Conservation (phyloP, 1,284 basidiomycete species). For the Rhodotorula sp. region DNA sequence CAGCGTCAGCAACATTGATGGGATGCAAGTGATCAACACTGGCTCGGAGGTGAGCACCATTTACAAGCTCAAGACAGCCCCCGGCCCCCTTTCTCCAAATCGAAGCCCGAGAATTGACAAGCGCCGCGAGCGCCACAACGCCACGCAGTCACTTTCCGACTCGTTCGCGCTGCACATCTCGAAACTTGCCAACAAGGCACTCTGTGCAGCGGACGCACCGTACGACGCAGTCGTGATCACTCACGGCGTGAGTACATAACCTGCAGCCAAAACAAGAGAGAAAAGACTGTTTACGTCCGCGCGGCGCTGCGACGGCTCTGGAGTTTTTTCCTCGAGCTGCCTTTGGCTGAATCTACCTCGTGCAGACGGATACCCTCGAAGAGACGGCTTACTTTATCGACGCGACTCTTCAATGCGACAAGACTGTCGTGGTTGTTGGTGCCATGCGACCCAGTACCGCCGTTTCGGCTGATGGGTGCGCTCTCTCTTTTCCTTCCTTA, state of each 20-base stretch:
- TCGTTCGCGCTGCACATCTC: conserved; percentile 42
- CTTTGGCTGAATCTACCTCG: conserved; percentile 40
- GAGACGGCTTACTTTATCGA: conserved; percentile 46
- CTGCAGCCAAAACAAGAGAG: too few species aligned
- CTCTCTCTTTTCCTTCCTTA: too few species aligned
- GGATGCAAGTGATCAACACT: conserved; percentile 43
- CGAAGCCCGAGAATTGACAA: neutral
- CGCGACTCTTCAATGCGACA: conserved; percentile 40
- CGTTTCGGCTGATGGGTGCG: conserved; percentile 34
- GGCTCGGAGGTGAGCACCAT: conserved; percentile 17
- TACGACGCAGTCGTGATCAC: conserved; percentile 31
- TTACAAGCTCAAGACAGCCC: too few species aligned
- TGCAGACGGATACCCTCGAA: conserved; percentile 47
- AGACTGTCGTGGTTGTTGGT: conserved; percentile 48
- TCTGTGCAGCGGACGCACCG: conserved; percentile 41
- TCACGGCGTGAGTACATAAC: neutral
- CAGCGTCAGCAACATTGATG: conserved; percentile 42
- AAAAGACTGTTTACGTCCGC: too few species aligned
- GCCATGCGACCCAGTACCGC: conserved; percentile 49
- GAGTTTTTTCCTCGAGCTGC: neutral
- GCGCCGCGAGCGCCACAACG: neutral
- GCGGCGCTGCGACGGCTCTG: neutral
- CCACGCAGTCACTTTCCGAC: conserved; percentile 36
- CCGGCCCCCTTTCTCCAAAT: neutral
- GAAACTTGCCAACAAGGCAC: conserved; percentile 41